phyloP scores from a whole-genome alignment of 2,329 filamentous ascomycete genomes.

The Ophiocordyceps robertsii region DNA sequence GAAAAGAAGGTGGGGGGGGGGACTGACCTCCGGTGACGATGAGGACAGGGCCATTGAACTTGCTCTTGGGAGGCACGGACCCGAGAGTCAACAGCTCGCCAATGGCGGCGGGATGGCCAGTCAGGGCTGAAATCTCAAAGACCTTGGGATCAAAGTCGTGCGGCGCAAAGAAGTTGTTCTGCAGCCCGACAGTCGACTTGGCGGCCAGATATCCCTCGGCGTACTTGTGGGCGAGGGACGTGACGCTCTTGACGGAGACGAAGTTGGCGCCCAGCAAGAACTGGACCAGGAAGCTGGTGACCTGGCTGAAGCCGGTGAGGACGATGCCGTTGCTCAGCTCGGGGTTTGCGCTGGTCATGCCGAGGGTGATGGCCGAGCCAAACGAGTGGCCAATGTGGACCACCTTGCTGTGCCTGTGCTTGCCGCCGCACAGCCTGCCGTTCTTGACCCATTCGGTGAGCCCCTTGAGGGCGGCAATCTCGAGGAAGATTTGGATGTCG shows the following conservation, averaged over 20 bases:
- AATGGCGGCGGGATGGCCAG: conserved; percentile 40
- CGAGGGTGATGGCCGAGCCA: conserved; percentile 44
- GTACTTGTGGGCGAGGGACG: conserved; percentile 16
- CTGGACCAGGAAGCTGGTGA: conserved; percentile 25
- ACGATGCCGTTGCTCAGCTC: conserved; percentile 42
- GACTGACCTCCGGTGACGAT: conserved; percentile 41
- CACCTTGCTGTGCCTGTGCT: conserved; percentile 24
- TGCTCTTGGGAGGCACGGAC: conserved; percentile 16
- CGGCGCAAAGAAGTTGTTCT: conserved; percentile 39
- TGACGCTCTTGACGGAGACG: conserved; percentile 23
- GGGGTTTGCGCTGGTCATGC: conserved; percentile 36
- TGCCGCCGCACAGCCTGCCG: conserved; percentile 28
- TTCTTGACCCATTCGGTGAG: conserved; percentile 36
- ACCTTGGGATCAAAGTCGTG: conserved; percentile 41
- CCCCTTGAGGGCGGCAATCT: conserved; percentile 41
- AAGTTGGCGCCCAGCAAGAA: conserved; percentile 34
- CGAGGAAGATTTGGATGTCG: conserved; percentile 43
- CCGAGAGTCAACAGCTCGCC: conserved; percentile 47
- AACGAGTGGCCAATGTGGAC: conserved; percentile 53
- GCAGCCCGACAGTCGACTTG: conserved; percentile 30
- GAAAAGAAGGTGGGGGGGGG: neutral
- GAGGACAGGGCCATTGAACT: conserved; percentile 40
- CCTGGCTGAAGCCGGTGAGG: conserved; percentile 45
- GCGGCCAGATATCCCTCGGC: conserved; percentile 39
- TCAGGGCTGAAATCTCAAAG: conserved; percentile 28